Evolutionary conservation across 1,139 yeast species (phyloP).

Genomic region (Kazachstania sp.): DNA sequence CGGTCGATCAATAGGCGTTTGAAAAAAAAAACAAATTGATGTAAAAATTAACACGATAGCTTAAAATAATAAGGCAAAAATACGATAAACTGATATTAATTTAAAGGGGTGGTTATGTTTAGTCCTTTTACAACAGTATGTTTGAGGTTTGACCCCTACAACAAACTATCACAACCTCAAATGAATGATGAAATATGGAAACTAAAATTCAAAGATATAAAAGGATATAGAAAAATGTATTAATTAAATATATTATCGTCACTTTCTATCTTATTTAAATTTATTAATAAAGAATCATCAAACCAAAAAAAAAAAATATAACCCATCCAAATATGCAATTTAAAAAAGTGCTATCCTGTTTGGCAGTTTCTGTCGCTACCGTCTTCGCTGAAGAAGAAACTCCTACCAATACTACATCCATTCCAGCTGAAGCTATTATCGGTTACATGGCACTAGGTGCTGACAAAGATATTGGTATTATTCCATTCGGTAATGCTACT

Average conservation of each 20-base stretch:
- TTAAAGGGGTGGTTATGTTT: neutral
- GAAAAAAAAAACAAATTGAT: neutral
- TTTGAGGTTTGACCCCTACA: too few species aligned
- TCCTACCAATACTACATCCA: slow-evolving; percentile 10
- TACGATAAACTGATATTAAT: neutral
- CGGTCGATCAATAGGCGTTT: slow-evolving; percentile 8
- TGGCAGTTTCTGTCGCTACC: slow-evolving; percentile 9
- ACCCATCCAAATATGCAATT: slow-evolving; percentile 10
- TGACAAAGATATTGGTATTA: slow-evolving; percentile 10
- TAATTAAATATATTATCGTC: neutral
- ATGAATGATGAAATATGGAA: too few species aligned
- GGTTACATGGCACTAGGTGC: slow-evolving; percentile 13
- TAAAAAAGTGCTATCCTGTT: slow-evolving; percentile 9
- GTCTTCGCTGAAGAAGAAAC: slow-evolving; percentile 8
- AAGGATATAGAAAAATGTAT: too few species aligned
- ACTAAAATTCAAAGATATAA: too few species aligned
- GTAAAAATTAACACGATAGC: neutral
- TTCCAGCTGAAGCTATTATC: slow-evolving; percentile 15
- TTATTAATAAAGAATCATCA: neutral
- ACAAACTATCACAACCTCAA: too few species aligned
- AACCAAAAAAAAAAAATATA: neutral
- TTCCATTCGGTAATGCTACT: slow-evolving; percentile 13
- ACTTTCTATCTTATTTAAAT: neutral
- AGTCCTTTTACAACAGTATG: too few species aligned
- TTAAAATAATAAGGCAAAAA: neutral